Evolutionary conservation across 1,139 yeast genomes (phyloP), one percentile per base, ranked within the genome.

Genomic region (Pichia sp.): DNA sequence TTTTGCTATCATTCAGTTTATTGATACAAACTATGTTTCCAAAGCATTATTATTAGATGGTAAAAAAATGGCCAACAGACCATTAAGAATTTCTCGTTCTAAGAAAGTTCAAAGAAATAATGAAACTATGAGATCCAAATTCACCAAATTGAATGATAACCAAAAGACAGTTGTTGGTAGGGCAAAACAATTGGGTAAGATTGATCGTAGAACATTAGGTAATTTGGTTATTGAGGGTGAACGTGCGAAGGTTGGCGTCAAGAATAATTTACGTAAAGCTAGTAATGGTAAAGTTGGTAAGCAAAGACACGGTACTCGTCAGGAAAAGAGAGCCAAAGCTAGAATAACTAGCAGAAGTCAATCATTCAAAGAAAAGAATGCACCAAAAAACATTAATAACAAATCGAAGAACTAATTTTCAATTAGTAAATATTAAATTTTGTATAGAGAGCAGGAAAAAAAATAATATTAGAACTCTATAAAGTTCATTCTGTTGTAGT

Each of bases 1-100:
- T 4, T 90, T 94, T 68, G 98, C 96, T 4, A 85, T 88, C 62
- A 88, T 94, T 33, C 97, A 92, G 65, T 94, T 90, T 67, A 76
- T 73, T 51, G 96, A 90, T 64, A 68, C 90, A 29, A 75, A 82
- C 48, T 73, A 83, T 36, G 96, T 94, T 11, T 81, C 83, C 52
- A 85, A 85, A 60, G 97, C 97, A 0, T 66, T 94, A 48, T 64
- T 87, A 51, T 68, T 87, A 50, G 77, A 90, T 61, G 95, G 79
- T 43, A 82, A 85, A 65, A 76, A 79, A 46, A 69, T 86, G 59
- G 67, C 64, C 11, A 29, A 29, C 23, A 75, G 97, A 55, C 79
- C 80, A 56, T 72, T 92, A 55, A 79, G 98, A 60, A 81, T 92
- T 41, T 65, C 83, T 31, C 75, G 97, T 62, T 86, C 95, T 54